Evolutionary conservation across 768 basidiomycete species (phyloP), one percentile per base, ranked within the genome.

Genomic region (Russula vinacea): DNA sequence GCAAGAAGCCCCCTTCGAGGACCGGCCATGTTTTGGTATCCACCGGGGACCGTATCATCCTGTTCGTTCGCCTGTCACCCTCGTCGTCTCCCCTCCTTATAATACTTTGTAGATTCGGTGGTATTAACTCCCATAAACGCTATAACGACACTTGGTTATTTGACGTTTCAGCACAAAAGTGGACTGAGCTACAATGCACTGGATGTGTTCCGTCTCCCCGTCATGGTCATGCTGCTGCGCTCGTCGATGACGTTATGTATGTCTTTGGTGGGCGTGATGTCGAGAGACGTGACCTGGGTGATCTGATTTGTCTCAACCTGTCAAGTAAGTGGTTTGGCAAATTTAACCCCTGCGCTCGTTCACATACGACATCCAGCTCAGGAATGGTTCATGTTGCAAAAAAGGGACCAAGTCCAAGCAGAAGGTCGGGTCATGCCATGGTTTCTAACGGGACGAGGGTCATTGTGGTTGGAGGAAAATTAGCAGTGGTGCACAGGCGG

Each of bases 321-420:
- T 87, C 93, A 11, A 98, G 96, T 98, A 69, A 72, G 95, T 83
- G 17, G 51, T 55, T 44, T n/a, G 13, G 1, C 17, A 24, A 33
- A 60, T 35, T 9, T 33, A 47, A 22, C 16, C 10, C 47, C 35
- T 51, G 16, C 8, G 9, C 47, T 26, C 37, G 13, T 19, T 60
- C 52, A 56, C 50, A 39, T 60, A 61, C 16, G 40, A 54, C 47
- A 53, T 50, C 39, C 73, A 98, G 96, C 94, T 75, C 92, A 93
- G 71, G 83, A 95, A 70, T 98, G 97, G 97, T 98, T 94, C 77
- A 98, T 94, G 93, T 98, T 98, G 80, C 94, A 98, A 76, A 97
- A 98, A 72, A 98, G 97, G 97, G 97, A 0, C 95, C 96, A 17
- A 84, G 92, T 17, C 97, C 97, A 0, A 87, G 81, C 47, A 92